Evolutionary conservation across 1,139 yeast species (phyloP), one percentile per base, ranked within the genome.

Genomic region (Ashbya aceris): DNA sequence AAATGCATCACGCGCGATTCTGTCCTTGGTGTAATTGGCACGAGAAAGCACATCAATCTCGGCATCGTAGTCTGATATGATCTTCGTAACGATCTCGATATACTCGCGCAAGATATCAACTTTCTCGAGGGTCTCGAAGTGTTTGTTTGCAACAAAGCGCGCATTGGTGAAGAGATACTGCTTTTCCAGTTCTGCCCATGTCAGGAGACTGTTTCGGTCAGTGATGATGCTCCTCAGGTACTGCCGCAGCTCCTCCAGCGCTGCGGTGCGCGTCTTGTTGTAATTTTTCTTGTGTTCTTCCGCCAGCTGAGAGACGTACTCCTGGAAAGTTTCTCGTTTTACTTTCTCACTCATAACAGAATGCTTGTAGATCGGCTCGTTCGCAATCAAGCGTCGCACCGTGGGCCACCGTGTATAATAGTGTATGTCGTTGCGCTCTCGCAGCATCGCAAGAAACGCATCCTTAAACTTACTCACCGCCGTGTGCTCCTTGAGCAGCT

Each of bases 371-470:
- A 81, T 73, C 0, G 89, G 78, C 52, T 83, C 93, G 40, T 79
- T 78, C 5, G 66, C 60, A 3, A 84, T 69, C 43, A 72, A 49
- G 17, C 64, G 65, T 47, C 71, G 74, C 1, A 76, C 68, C 0
- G 80, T 71, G 27, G 59, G 52, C 96, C 96, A 87, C 35, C 85
- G 65, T 0, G 95, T 77, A 45, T 70, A 73, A 47, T 76, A 69
- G 31, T 69, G 67, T 30, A 86, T 66, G 26, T 70, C 66, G 0
- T 61, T 51, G 31, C 50, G 47, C 6, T 61, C 60, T 31, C 66
- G 57, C 40, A 85, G 61, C 39, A 80, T 71, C 9, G 67, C 62
- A 10, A 61, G 44, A 58, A 83, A 83, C 17, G 76, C 77, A 2
- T 62, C 58, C 52, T 73, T 72, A 56, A 81, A 79, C 43, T 71